phyloP scores from a whole-genome alignment of 305 asterid species.

The Solanum hybrid region DNA sequence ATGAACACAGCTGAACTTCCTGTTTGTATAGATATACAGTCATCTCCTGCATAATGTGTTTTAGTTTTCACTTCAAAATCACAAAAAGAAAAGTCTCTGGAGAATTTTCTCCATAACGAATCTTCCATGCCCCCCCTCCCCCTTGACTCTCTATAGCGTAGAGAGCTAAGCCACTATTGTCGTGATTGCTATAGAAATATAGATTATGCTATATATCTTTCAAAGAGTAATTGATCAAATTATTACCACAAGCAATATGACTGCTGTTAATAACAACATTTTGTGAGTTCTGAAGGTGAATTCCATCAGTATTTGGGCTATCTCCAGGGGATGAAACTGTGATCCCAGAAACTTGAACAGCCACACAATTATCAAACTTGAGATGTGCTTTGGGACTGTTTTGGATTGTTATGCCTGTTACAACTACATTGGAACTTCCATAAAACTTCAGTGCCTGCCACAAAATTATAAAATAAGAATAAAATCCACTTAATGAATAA shows the following conservation, averaged over 20 bases:
- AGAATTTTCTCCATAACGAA: not conserved
- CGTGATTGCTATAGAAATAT: not conserved
- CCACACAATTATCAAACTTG: conserved; percentile 67
- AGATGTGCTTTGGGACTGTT: conserved; percentile 86
- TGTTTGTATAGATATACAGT: conserved; percentile 79
- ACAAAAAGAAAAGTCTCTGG: not conserved
- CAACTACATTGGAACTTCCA: conserved; percentile 70
- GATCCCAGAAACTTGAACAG: conserved; percentile 62
- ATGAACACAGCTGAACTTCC: conserved; percentile 82
- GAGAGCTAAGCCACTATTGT: not conserved
- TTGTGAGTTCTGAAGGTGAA: conserved; percentile 86
- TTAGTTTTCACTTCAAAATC: not conserved
- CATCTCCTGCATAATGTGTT: conserved; percentile 60
- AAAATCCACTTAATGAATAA: not conserved
- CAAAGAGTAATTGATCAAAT: not conserved
- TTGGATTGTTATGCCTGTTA: conserved; percentile 71
- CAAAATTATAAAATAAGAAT: not conserved
- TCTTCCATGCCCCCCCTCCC: not conserved
- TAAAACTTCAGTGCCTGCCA: conserved; percentile 79
- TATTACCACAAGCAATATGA: conserved; percentile 67
- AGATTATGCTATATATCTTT: not conserved
- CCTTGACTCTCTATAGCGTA: not conserved
- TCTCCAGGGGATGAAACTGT: conserved; percentile 65
- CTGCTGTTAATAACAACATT: conserved; percentile 68
- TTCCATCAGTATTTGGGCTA: conserved; percentile 93